These are phyloP conservation scores for Saccharomycopsis hybrid DNA, from an alignment of 1,139 yeast species.

Conservation along the genomic window DNA sequence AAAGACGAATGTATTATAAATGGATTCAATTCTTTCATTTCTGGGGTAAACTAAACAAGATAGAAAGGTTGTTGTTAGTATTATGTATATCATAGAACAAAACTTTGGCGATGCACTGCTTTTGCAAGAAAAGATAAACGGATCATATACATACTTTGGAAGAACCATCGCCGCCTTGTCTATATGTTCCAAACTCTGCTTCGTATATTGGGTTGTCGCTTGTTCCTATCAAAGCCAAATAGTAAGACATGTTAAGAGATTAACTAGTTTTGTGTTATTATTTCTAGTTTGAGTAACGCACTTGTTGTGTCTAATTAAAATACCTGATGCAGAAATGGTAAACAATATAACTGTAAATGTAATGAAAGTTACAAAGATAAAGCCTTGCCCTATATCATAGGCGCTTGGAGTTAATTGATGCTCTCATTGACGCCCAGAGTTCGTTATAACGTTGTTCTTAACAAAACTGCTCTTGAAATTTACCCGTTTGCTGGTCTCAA, in stretches of 20 bases:
- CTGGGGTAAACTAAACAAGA: slow-evolving; percentile 46
- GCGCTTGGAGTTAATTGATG: too few relatives aligned
- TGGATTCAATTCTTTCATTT: slow-evolving; percentile 75
- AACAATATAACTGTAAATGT: too few relatives aligned
- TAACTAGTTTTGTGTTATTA: neutral
- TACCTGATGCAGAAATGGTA: too few relatives aligned
- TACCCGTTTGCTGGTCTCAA: too few relatives aligned
- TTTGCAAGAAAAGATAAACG: neutral
- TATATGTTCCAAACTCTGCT: slow-evolving; percentile 74
- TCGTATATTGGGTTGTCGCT: slow-evolving; percentile 84
- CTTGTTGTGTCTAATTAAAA: too few relatives aligned
- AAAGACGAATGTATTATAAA: slow-evolving; percentile 83
- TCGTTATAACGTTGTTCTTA: too few relatives aligned
- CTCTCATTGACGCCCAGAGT: too few relatives aligned
- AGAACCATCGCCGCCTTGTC: slow-evolving; percentile 55
- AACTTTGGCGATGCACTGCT: neutral
- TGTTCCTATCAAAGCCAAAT: slow-evolving; percentile 83
- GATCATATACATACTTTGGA: slow-evolving; percentile 32
- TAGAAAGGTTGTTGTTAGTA: slow-evolving; percentile 3
- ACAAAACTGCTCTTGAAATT: too few relatives aligned
- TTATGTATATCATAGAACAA: neutral
- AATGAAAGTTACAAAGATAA: too few relatives aligned
- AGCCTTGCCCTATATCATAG: too few relatives aligned
- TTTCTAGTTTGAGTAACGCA: too few relatives aligned
- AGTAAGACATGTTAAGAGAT: slow-evolving; percentile 62